Evolutionary conservation across 2,329 filamentous ascomycete genomes (phyloP), one percentile per base, ranked within the genome.

Genomic region (Diaporthe vexans): DNA sequence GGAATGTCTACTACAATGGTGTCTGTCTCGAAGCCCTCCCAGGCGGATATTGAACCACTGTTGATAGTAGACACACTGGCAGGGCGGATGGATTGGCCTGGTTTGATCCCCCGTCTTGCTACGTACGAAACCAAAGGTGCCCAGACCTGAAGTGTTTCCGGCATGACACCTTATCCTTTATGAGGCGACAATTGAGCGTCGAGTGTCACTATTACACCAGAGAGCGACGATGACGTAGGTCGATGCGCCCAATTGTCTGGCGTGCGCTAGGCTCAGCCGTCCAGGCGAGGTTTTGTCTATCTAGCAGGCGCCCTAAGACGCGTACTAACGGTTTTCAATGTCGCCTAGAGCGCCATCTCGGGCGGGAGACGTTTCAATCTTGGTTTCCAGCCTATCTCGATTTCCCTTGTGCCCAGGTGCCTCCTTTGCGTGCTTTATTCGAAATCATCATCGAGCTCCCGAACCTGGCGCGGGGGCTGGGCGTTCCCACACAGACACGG

Each of bases 301-400:
- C 43, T 51, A 65, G 43, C 61, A 51, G 61, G 26, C 17, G 43
- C 43, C 61, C 61, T 65, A 65, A 51, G 35, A 65, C 61, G 43
- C 43, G 43, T 10, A 35, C 61, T 65, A 65, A 51, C 43, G 43
- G 43, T 24, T 65, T 65, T 65, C 40, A 33, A 65, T 51, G 61
- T 48, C 61, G 43, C 61, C 61, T 65, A 35, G 61, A 35, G 61
- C 43, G 61, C 43, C 43, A 48, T 26, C 1, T 17, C 21, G 33
- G 63, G 46, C 46, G 43, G 63, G n/a, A 54, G n/a, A 35, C 63
- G 48, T 29, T 52, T 54, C 33, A 54, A 54, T 24, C 63, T 68
- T 68, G 63, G 48, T 40, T 40, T 1, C 29, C 63, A 26, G 63
- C 63, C 43, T 26, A n/a, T 40, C 43, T 46, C 10, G 19, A 52